Evolutionary conservation across 2,329 filamentous ascomycete species (phyloP).

Genomic region (Cercospora zeae-maydis): DNA sequence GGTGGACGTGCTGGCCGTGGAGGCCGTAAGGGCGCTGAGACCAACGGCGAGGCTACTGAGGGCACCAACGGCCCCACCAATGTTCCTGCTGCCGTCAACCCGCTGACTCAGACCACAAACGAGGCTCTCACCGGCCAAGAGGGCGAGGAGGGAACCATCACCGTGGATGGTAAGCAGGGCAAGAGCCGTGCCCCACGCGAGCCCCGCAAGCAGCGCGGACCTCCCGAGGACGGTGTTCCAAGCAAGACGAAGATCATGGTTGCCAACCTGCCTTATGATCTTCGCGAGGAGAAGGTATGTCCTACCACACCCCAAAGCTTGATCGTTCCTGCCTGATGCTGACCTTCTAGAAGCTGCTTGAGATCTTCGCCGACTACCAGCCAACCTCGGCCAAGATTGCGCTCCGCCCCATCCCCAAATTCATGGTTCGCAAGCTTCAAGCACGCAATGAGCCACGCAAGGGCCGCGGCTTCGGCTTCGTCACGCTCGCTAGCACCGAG

Average conservation of each 20-base stretch:
- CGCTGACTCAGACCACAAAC: conserved; percentile 52
- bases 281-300: conserved; percentile 91
- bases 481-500: conserved; percentile 92
- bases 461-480: conserved; percentile 98
- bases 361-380: conserved; percentile 90
- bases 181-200: conserved; percentile 49
- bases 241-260: conserved; percentile 99
- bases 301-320: not conserved
- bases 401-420: conserved; percentile 94
- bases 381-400: conserved; percentile 97
- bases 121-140: conserved; percentile 54
- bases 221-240: conserved; percentile 92
- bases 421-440: conserved; percentile 99
- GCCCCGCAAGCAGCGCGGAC: conserved; percentile 78
- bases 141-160: conserved; percentile 45
- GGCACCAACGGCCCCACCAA: conserved; percentile 49
- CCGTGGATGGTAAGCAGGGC: conserved; percentile 41
- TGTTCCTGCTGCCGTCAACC: conserved; percentile 50
- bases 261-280: conserved; percentile 96
- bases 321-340: conserved; percentile 23
- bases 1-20: conserved; percentile 60
- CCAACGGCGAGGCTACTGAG: conserved; percentile 22
- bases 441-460: conserved; percentile 97
- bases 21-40: conserved; percentile 61
- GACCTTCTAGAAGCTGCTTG: conserved; percentile 69